phyloP scores from a whole-genome alignment of 139 green algal species.

The Chlorella ohadii region DNA sequence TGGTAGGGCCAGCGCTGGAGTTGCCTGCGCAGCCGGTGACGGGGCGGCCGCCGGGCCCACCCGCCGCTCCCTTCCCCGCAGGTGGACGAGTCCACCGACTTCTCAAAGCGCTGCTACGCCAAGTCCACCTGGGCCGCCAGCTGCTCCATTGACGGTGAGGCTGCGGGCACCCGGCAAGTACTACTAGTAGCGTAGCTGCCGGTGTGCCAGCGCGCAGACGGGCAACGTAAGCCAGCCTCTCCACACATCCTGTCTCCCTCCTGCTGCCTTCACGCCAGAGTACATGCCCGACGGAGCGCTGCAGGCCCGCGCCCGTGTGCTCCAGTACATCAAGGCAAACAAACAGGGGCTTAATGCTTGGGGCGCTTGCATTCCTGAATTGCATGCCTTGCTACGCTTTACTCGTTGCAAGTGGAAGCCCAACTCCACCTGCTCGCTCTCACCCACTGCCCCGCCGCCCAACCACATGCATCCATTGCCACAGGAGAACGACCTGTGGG shows the following conservation, averaged over 20 bases:
- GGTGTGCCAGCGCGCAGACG: too few species aligned
- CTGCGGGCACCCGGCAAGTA: too few species aligned
- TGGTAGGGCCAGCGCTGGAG: too few species aligned
- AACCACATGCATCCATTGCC: background rate
- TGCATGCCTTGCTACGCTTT: too few species aligned
- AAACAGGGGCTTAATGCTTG: too few species aligned
- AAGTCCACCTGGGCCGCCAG: constrained; percentile 14
- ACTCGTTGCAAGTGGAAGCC: too few species aligned
- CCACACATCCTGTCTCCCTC: too few species aligned
- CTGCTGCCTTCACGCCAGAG: background rate
- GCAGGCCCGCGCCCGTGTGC: background rate
- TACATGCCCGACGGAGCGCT: constrained; percentile 11
- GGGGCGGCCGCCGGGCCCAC: background rate
- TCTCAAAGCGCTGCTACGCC: constrained; percentile 22
- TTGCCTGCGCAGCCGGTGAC: background rate
- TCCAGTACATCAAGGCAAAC: background rate
- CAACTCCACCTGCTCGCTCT: too few species aligned
- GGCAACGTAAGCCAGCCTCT: too few species aligned
- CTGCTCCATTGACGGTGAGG: constrained; percentile 9
- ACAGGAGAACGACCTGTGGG: background rate
- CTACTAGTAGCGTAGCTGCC: too few species aligned
- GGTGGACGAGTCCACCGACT: background rate
- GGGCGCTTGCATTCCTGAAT: too few species aligned
- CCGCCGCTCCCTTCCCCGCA: background rate
- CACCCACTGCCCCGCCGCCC: too few species aligned